phyloP scores from a whole-genome alignment of 176 grass and related monocot species.

The Miscanthus lutarioriparius region DNA sequence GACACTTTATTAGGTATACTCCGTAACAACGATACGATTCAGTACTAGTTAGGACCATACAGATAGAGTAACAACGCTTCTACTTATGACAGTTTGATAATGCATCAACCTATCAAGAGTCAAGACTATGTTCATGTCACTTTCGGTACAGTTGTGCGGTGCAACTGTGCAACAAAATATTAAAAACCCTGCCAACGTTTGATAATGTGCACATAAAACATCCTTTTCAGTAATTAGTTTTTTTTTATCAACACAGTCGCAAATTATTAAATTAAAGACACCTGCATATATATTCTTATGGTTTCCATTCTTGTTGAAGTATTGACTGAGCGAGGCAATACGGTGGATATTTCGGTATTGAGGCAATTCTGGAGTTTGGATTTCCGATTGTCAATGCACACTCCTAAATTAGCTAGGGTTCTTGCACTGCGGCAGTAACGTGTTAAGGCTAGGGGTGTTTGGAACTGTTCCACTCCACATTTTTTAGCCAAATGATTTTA shows the following conservation, averaged over 20 bases:
- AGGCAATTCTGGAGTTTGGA: no score
- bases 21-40: not conserved
- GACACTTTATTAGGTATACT: not conserved
- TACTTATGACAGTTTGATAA: constrained; percentile 8
- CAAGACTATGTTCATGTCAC: not conserved
- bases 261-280: no score
- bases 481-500: no score
- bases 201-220: not conserved
- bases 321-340: no score
- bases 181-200: not conserved
- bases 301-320: no score
- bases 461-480: no score
- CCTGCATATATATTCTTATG: not conserved
- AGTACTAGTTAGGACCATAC: not conserved
- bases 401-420: no score
- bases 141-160: constrained; percentile 37
- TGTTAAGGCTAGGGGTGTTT: no score
- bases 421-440: no score
- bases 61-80: not conserved
- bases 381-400: no score
- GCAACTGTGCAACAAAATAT: not conserved
- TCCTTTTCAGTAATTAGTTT: not conserved
- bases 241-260: not conserved
- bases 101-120: not conserved
- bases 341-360: no score